Evolutionary conservation across 495 filamentous ascomycete genomes (phyloP).

Genomic region (Aspergillus funiculosus): DNA sequence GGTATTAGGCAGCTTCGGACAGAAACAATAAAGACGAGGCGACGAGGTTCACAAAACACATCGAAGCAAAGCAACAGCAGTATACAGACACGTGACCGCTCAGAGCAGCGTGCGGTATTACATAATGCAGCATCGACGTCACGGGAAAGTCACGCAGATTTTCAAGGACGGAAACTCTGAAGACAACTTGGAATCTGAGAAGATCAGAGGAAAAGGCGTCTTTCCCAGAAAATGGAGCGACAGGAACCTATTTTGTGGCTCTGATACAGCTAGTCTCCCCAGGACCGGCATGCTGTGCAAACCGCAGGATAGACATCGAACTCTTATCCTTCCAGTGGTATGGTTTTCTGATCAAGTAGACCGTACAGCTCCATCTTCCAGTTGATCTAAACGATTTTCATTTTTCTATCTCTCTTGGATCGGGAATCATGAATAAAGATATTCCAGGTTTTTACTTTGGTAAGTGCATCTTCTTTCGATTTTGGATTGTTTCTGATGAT

Average conservation of each 20-base stretch:
- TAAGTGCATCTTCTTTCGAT: neutral
- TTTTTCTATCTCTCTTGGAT: constrained; percentile 34
- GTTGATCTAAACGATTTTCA: neutral
- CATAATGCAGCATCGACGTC: constrained; percentile 8
- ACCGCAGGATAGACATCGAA: neutral
- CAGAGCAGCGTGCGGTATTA: neutral
- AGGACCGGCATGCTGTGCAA: neutral
- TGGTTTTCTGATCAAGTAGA: neutral
- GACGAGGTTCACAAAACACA: neutral
- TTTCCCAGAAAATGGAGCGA: neutral
- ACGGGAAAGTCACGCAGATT: constrained; percentile 5
- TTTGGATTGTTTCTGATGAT: neutral
- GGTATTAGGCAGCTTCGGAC: no score
- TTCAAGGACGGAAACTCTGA: neutral
- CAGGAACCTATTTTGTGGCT: no score
- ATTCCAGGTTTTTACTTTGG: constrained; percentile 30
- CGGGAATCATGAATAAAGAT: constrained; percentile 22
- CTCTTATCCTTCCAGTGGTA: no score
- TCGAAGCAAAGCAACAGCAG: neutral
- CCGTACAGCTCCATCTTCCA: neutral
- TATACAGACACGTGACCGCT: neutral
- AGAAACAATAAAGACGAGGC: no score
- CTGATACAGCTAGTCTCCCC: no score
- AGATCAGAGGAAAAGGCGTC: no score
- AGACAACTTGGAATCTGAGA: no score